phyloP scores from a whole-genome alignment of 208 protist genomes.

The Trypanosoma caninum region DNA sequence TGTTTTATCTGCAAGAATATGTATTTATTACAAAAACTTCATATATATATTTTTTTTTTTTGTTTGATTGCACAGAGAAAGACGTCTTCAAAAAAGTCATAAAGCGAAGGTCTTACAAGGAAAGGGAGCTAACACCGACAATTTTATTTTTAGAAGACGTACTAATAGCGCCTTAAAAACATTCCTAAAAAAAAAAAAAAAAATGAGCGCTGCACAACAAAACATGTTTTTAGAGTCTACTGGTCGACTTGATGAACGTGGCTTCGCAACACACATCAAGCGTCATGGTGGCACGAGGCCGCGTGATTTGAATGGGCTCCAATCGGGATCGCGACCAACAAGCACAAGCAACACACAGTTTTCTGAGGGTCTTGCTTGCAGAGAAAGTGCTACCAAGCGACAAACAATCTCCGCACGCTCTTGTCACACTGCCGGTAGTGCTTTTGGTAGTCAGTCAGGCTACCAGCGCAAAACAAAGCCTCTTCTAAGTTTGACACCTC shows the following conservation, averaged over 20 bases:
- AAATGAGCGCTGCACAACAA: not conserved
- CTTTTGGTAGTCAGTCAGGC: not conserved
- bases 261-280: constrained; percentile 7
- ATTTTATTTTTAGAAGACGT: too few relatives aligned
- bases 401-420: not conserved
- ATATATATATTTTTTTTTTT: constrained; percentile 6
- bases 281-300: constrained; percentile 17
- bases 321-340: not conserved
- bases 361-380: not conserved
- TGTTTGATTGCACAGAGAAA: too few relatives aligned
- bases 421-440: not conserved
- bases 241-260: constrained; percentile 8
- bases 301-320: not conserved
- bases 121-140: too few relatives aligned
- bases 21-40: too few relatives aligned
- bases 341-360: not conserved
- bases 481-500: too few relatives aligned
- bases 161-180: too few relatives aligned
- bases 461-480: not conserved
- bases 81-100: too few relatives aligned
- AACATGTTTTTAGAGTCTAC: constrained; percentile 7
- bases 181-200: too few relatives aligned
- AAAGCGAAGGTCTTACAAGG: too few relatives aligned
- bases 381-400: not conserved
- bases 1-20: not conserved